Base-by-base conservation (phyloP, 257 asterid species). In the Dorcoceras hygrometricum region DNA sequence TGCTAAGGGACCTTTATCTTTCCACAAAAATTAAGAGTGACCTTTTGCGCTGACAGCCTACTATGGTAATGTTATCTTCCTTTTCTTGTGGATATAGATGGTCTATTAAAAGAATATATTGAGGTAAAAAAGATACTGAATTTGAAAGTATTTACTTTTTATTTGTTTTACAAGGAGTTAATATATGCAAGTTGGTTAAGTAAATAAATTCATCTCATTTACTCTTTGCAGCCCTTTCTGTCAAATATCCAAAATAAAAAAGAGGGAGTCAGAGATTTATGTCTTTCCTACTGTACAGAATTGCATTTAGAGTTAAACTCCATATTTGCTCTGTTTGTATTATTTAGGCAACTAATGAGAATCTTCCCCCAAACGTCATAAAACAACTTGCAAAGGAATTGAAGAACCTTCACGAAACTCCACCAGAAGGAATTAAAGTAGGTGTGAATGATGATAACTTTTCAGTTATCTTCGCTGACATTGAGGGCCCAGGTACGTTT, bases 391-490 rank as follows among this genome's bases (percentile, higher is more conserved):
- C 90, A 1, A 90, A 80, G 83, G 99, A 93, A 83, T 77, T 93
- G 73, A 93, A 93, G 93, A 93, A 88, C 81, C 96, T 93, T 31
- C 69, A 90, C 71, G 99, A 93, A 72, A 83, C 91, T 73, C 99
- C 99, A 62, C 99, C 99, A 0, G 97, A 93, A 78, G 99, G 99
- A 77, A 93, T 93, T 77, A 86, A 88, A 90, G 97, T 93, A 27
- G 91, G 85, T 51, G 87, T 93, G 20, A 88, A 90, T 64, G 97
- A 93, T 60, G 95, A 90, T 76, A 89, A 93, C 59, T 90, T 93
- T 78, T 88, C 99, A 23, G 77, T 81, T 69, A 90, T 93, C 72
- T 81, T 34, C 76, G 99, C 99, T 76, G 99, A 90, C 59, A 90
- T 93, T 62, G 97, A 90, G 62, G 99, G 99, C 79, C 99, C 99